A percentile compares a stretch with the other conserved stretches of the same genome.
Evolutionary conservation across 129 eudicot genomes (phyloP).

Genomic region (Lactuca saligna): DNA sequence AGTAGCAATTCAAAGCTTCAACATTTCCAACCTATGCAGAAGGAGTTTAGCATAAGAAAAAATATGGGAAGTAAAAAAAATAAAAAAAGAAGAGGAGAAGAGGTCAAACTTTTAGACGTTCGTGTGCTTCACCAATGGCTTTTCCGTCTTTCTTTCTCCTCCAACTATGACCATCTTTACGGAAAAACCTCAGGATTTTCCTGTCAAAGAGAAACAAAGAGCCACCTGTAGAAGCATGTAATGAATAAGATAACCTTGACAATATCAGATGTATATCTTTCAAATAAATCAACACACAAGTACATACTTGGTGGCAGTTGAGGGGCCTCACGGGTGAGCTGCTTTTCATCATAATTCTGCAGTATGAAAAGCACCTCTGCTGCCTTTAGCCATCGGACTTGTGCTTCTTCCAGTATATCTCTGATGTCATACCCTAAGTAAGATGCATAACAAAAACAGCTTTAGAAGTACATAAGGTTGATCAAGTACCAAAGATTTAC

Average conservation of each 20-base stretch:
- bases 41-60: constrained; percentile 14
- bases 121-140: constrained; percentile 96
- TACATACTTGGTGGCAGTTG: constrained; percentile 74
- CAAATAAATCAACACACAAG: not conserved
- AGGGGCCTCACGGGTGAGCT: constrained; percentile 63
- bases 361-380: constrained; percentile 80
- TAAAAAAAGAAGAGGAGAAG: constrained; percentile 7
- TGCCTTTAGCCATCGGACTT: constrained; percentile 88
- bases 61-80: constrained; percentile 9
- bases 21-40: constrained; percentile 80
- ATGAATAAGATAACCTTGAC: not conserved
- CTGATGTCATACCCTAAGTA: constrained; percentile 56
- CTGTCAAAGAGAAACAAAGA: constrained; percentile 87
- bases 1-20: constrained; percentile 91
- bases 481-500: not conserved
- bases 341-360: constrained; percentile 61
- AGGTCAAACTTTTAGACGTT: constrained; percentile 71
- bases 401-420: constrained; percentile 76
- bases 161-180: constrained; percentile 95
- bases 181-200: constrained; percentile 77
- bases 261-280: not conserved
- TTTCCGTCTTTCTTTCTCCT: constrained; percentile 87
- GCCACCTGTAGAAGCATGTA: constrained; percentile 60
- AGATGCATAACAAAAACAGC: constrained; percentile 10
- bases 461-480: not conserved